phyloP scores from a whole-genome alignment of 495 filamentous ascomycete genomes.

The Aspergillus steynii region DNA sequence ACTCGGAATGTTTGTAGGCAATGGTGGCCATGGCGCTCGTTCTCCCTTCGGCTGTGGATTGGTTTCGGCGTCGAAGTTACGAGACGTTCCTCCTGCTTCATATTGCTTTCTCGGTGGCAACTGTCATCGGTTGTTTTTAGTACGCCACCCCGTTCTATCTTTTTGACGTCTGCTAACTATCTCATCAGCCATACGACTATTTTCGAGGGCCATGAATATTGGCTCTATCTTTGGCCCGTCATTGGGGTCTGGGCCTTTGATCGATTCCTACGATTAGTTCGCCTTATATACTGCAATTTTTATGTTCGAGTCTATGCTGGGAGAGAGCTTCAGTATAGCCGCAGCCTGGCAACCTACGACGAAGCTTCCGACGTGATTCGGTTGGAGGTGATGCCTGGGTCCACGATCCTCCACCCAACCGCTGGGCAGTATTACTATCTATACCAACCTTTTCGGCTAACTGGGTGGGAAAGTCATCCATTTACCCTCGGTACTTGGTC shows the following conservation, averaged over 20 bases:
- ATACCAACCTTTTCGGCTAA: slow-evolving; percentile 49
- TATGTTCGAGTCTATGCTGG: slow-evolving; percentile 23
- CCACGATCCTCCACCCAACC: slow-evolving; percentile 32
- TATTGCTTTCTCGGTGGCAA: slow-evolving; percentile 50
- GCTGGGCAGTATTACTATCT: slow-evolving; percentile 60
- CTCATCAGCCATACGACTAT: slow-evolving; percentile 47
- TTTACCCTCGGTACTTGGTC: slow-evolving; percentile 56
- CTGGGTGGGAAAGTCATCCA: slow-evolving; percentile 60
- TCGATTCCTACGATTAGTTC: slow-evolving; percentile 46
- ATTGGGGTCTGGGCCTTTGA: slow-evolving; percentile 54
- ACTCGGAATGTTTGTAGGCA: slow-evolving; percentile 31
- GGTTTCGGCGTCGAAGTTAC: slow-evolving; percentile 48
- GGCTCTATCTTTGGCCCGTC: slow-evolving; percentile 53
- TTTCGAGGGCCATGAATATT: slow-evolving; percentile 48
- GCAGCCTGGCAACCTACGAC: slow-evolving; percentile 45
- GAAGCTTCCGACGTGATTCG: slow-evolving; percentile 51
- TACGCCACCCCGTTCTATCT: slow-evolving; percentile 28
- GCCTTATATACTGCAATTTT: slow-evolving; percentile 51
- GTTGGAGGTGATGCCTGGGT: slow-evolving; percentile 41
- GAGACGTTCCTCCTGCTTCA: slow-evolving; percentile 57
- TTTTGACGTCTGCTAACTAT: slow-evolving; percentile 6
- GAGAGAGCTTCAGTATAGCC: slow-evolving; percentile 25
- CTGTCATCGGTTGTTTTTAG: slow-evolving; percentile 55
- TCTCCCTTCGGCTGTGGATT: slow-evolving; percentile 45
- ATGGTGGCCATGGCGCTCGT: slow-evolving; percentile 50